Evolutionary conservation across 2,329 filamentous ascomycete species (phyloP), one percentile per base, ranked within the genome.

Genomic region (Sporothrix sp.): DNA sequence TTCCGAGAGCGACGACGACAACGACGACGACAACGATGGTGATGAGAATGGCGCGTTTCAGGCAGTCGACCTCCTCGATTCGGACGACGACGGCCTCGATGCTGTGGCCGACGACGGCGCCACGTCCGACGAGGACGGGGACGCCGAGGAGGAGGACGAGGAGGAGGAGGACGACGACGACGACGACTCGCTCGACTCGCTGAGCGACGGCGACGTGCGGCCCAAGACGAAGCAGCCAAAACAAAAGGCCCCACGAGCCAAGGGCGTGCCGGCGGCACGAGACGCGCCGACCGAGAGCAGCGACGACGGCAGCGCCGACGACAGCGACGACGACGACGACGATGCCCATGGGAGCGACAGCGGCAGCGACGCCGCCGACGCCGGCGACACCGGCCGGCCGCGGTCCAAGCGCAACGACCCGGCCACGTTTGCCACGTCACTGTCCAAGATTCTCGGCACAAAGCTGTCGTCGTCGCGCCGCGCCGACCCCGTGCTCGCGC

Each of bases 401-500:
- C n/a, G 81, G 61, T 81, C 82, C 13, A 97, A 97, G 70, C 84
- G 90, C 63, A 95, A 95, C 68, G 91, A 98, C 66, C 90, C 93
- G 3, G 73, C 77, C 56, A 89, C 87, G 48, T 97, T 98, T 66
- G 87, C 91, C 21, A 95, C 84, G 1, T 95, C 89, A 46, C 88
- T 98, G 61, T 85, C 86, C 58, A 95, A 93, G 67, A 96, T 98
- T 64, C 76, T 98, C 39, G 82, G 82, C 51, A 91, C 88, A 45
- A 97, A 97, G 69, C 75, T 97, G 9, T 84, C 89, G 2, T 81
- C 79, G 7, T 78, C 85, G 28, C 88, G 88, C 63, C 85, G 90
- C 21, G 76, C 82, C 50, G 93, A 98, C 64, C 93, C 93, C 0
- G 87, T 98, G n/a, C 76, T 98, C 3, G 84, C 90, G 6, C 84